Evolutionary conservation across 768 basidiomycete species (phyloP).

Genomic region (Tylopilus vinaceipallidus): DNA sequence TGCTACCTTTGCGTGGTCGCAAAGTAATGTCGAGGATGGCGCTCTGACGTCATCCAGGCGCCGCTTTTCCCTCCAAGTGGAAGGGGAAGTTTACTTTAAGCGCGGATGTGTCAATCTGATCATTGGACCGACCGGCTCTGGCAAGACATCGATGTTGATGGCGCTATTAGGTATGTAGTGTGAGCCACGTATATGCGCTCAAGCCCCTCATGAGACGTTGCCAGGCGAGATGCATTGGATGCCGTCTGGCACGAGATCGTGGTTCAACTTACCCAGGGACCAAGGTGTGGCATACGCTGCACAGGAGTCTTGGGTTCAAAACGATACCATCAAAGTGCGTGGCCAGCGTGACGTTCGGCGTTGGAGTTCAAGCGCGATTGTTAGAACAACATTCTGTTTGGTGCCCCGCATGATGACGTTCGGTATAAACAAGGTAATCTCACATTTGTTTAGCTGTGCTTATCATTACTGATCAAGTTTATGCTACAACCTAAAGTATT

Average conservation of each 20-base stretch:
- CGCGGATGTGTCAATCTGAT: constrained; percentile 1
- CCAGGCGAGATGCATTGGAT: constrained; percentile 8
- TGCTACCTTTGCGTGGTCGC: constrained; percentile 2
- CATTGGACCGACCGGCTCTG: constrained; percentile 1
- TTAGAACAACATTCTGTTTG: constrained; percentile 3
- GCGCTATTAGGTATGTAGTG: background rate
- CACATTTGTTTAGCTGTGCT: background rate
- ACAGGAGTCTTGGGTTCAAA: constrained; percentile 3
- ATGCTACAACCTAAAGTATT: background rate
- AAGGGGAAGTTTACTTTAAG: constrained; percentile 1
- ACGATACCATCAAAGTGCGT: constrained; percentile 4
- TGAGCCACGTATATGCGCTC: background rate
- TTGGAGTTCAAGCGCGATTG: background rate
- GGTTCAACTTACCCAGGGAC: constrained; percentile 3
- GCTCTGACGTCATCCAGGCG: background rate
- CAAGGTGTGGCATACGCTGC: constrained; percentile 2
- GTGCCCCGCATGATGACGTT: background rate
- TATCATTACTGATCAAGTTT: background rate
- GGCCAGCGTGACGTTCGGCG: too few relatives aligned
- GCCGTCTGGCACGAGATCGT: background rate
- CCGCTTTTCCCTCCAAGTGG: background rate
- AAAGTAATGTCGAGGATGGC: background rate
- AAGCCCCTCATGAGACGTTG: background rate
- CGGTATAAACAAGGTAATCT: constrained; percentile 1
- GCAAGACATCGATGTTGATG: constrained; percentile 5